These are phyloP conservation scores for Fonsecaea erecta DNA, from an alignment of 2,329 filamentous ascomycete species.

Conservation along the genomic window DNA sequence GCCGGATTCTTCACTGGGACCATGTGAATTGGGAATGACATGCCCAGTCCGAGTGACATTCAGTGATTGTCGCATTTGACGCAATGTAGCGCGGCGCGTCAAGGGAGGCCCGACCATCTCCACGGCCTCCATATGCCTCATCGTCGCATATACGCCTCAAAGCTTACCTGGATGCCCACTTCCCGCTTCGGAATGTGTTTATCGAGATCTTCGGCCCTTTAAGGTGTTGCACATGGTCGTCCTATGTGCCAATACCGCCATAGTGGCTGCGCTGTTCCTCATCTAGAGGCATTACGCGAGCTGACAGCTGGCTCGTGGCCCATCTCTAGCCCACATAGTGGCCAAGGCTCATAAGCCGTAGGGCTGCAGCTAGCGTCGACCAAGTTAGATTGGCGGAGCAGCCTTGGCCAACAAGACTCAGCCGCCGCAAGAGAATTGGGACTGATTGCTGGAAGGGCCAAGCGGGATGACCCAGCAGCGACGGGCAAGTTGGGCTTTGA, in stretches of 20 bases:
- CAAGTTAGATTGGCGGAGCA: background rate
- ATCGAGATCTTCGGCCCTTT: background rate
- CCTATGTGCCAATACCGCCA: background rate
- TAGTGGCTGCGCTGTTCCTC: constrained; percentile 3
- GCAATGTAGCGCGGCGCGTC: background rate
- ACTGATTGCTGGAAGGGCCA: background rate
- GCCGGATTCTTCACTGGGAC: background rate
- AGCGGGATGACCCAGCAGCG: background rate
- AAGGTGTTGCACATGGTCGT: background rate
- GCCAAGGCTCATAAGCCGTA: background rate
- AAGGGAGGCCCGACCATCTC: background rate
- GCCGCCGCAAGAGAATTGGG: background rate
- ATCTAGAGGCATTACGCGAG: constrained; percentile 28
- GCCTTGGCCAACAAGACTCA: background rate
- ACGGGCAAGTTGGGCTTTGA: background rate
- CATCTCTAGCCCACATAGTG: background rate
- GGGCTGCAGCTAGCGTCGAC: background rate
- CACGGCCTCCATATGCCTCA: background rate
- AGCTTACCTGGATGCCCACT: background rate
- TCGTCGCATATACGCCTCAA: background rate
- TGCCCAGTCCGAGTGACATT: too few species aligned
- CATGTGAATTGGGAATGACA: background rate
- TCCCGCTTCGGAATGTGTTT: background rate
- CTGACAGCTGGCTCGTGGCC: constrained; percentile 7
- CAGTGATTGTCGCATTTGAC: too few species aligned